Percentiles rank a stretch among this genome's conserved stretches.
Evolutionary conservation across 1,284 basidiomycete species (phyloP).

Genomic region (Boletellus sp.): DNA sequence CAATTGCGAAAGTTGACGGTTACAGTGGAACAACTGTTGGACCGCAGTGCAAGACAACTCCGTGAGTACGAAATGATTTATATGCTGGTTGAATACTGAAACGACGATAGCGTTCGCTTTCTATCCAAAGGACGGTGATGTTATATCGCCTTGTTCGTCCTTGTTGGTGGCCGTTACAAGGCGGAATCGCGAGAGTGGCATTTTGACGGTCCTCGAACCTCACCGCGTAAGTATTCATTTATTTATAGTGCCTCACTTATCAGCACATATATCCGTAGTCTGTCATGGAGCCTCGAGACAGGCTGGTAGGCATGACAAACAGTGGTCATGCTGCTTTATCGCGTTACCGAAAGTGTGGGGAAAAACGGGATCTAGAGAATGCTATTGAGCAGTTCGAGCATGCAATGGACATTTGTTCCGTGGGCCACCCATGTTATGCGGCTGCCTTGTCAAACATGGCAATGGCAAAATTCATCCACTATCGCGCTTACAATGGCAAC

Average conservation of each 20-base stretch:
- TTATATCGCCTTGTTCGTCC: neutral
- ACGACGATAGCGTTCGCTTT: neutral
- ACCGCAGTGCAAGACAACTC: neutral
- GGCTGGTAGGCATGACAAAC: constrained; percentile 1
- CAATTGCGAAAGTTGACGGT: neutral
- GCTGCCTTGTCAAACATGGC: constrained; percentile 5
- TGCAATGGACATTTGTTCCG: constrained; percentile 6
- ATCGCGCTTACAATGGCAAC: neutral
- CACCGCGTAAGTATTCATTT: neutral
- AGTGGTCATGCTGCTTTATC: neutral
- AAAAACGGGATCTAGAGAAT: neutral
- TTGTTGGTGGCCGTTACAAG: neutral
- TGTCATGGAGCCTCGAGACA: neutral
- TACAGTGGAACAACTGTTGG: neutral
- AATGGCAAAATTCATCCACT: no score
- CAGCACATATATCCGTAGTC: neutral
- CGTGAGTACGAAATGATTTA: neutral
- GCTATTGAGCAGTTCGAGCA: constrained; percentile 1
- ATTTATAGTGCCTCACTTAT: no score
- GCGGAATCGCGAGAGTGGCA: neutral
- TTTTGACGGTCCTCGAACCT: neutral
- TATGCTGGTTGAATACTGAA: neutral
- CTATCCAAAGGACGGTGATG: neutral
- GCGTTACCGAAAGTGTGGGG: neutral
- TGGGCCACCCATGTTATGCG: constrained; percentile 6